Base-by-base conservation (phyloP, 768 basidiomycete species). In the Mrakia gelida region DNA sequence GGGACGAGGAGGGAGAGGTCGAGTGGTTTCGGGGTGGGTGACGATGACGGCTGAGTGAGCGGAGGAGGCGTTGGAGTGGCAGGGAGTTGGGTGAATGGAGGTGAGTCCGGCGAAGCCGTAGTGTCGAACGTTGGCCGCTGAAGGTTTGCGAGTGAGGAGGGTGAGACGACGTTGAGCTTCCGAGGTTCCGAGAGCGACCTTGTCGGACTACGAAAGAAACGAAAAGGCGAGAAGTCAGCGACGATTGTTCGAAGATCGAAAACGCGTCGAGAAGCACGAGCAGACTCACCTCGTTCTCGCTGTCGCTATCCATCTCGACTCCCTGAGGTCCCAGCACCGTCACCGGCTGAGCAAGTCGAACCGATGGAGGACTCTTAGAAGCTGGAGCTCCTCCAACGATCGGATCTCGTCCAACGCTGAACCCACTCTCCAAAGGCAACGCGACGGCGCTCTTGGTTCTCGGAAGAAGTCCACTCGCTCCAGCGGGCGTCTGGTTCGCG, bases 151-250 rank as follows among this genome's bases (percentile, higher is more conserved):
- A 18, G 72, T 16, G n/a, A 78, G 72, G 5, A 59, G 23, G 2
- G 77, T 61, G 5, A 78, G 73, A 21, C 77, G 77, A 38, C 77
- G 71, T 41, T 78, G 77, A 49, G 77, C 77, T n/a, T 78, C 77
- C 23, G 77, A 78, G 7, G 77, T 68, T n/a, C 77, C 71, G 32
- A 78, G 45, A 7, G 49, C 54, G 32, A 78, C 26, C 62, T 74
- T 74, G 49, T 77, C 76, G 16, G 70, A 70, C 54, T 72, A 74
- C 18, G 30, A 34, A 38, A 59, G 74, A 30, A 63, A 2, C 8
- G 71, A 45, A 45, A 38, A 13, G 38, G 8, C 23, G 56, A 28
- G 15, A 30, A 6, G 41, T 61, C 68, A 70, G 71, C 34, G n/a
- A n/a, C 7, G 23, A 30, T 30, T 18, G 16, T 52, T 38, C 32